These are phyloP conservation scores for Linum usitatissimum DNA, from an alignment of 345 rosid genomes.

Conservation along the genomic window DNA sequence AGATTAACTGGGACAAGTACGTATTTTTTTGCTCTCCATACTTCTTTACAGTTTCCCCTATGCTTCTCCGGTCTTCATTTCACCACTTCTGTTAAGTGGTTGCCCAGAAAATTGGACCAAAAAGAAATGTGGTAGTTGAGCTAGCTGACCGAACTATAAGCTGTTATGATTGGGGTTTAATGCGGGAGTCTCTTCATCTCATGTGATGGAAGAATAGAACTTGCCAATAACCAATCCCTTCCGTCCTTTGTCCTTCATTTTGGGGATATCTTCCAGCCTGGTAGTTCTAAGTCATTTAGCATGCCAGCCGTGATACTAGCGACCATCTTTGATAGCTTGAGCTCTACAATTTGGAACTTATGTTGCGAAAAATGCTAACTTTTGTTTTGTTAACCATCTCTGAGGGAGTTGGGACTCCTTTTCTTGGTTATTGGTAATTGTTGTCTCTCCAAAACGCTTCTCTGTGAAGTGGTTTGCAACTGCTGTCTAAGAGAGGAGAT, in stretches of 20 bases:
- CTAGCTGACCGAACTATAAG: neutral
- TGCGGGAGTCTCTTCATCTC: neutral
- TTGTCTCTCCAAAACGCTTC: too few relatives aligned
- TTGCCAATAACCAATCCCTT: neutral
- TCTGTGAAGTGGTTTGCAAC: too few relatives aligned
- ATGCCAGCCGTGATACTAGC: too few relatives aligned
- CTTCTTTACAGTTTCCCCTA: neutral
- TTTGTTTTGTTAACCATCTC: too few relatives aligned
- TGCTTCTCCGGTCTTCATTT: neutral
- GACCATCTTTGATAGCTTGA: too few relatives aligned
- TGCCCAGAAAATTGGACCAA: neutral
- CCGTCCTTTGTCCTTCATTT: neutral
- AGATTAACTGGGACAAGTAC: conserved; percentile 98
- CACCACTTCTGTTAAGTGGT: neutral
- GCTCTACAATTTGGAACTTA: too few relatives aligned
- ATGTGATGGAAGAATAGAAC: neutral
- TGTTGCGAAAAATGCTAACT: too few relatives aligned
- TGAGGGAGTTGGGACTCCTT: too few relatives aligned
- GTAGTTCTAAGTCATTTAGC: too few relatives aligned
- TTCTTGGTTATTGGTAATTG: too few relatives aligned
- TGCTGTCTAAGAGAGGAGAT: too few relatives aligned
- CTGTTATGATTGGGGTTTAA: neutral
- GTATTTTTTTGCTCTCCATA: conserved; percentile 9
- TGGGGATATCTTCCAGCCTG: neutral
- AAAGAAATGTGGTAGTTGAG: neutral